A percentile compares a stretch with the other conserved stretches of the same genome.
Evolutionary conservation across 345 rosid genomes (phyloP).

Genomic region (Melaleuca alternifolia): DNA sequence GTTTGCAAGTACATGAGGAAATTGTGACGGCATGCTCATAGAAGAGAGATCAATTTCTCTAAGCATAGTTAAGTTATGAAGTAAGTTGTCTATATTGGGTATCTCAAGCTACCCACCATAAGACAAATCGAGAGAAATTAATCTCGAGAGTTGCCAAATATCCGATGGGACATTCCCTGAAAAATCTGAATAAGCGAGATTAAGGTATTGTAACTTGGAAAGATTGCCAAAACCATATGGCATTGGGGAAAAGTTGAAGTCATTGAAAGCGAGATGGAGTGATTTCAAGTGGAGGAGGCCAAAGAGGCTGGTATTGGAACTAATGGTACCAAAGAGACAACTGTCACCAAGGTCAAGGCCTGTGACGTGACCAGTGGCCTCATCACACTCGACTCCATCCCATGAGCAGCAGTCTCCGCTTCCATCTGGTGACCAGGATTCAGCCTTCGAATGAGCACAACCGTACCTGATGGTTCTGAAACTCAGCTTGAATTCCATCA

Average conservation of each 20-base stretch:
- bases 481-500: too few species aligned
- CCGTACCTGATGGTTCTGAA: too few species aligned
- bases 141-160: not conserved
- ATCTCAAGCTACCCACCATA: not conserved
- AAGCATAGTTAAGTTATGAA: not conserved
- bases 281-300: too few species aligned
- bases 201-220: not conserved
- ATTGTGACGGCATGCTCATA: rapidly evolving
- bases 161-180: not conserved
- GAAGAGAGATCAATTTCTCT: not conserved
- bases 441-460: not conserved
- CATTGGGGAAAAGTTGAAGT: too few species aligned
- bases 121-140: not conserved
- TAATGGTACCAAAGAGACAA: too few species aligned
- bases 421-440: not conserved
- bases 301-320: too few species aligned
- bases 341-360: too few species aligned
- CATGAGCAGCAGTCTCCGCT: not conserved
- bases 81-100: not conserved
- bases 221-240: not conserved
- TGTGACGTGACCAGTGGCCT: too few species aligned
- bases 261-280: too few species aligned
- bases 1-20: too few species aligned
- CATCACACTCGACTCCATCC: not conserved
- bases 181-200: not conserved